Conservation (phyloP, 805 yeast species). For the Diddensiella caesifluorescens region DNA sequence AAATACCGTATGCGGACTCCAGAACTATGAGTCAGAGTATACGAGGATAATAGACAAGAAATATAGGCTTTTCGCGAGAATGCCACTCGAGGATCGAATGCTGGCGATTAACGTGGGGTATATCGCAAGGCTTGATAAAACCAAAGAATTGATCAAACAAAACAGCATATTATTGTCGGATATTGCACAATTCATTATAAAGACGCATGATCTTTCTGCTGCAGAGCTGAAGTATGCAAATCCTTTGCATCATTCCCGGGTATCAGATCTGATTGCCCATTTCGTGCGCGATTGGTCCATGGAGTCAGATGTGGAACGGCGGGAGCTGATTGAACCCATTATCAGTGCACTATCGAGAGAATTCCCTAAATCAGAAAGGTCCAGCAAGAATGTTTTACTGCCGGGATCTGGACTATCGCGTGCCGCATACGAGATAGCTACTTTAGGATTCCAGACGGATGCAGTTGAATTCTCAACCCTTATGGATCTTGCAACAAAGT, state of each 20-base stretch:
- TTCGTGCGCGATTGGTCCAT: conserved; percentile 72
- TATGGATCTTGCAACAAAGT: conserved; percentile 55
- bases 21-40: conserved; percentile 17
- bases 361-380: conserved; percentile 24
- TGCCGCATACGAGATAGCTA: conserved; percentile 57
- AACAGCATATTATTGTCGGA: conserved; percentile 47
- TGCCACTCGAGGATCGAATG: conserved; percentile 54
- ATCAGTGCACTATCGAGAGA: conserved; percentile 34
- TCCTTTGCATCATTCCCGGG: conserved; percentile 21
- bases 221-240: conserved; percentile 43
- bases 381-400: conserved; percentile 44
- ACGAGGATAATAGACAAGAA: conserved; percentile 19
- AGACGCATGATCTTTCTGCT: conserved; percentile 35
- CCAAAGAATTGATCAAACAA: conserved; percentile 42
- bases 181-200: conserved; percentile 39
- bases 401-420: conserved; percentile 91
- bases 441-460: conserved; percentile 43
- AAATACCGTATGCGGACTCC: conserved; percentile 23
- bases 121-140: conserved; percentile 43
- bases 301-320: conserved; percentile 44
- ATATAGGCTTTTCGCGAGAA: conserved; percentile 25
- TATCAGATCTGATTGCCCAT: conserved; percentile 57
- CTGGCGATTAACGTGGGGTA: conserved; percentile 51
- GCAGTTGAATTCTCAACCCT: conserved; percentile 72
- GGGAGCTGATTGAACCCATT: conserved; percentile 52